Evolutionary conservation across 2,329 filamentous ascomycete genomes (phyloP), one percentile per base, ranked within the genome.

Genomic region (Rutstroemia sp.): DNA sequence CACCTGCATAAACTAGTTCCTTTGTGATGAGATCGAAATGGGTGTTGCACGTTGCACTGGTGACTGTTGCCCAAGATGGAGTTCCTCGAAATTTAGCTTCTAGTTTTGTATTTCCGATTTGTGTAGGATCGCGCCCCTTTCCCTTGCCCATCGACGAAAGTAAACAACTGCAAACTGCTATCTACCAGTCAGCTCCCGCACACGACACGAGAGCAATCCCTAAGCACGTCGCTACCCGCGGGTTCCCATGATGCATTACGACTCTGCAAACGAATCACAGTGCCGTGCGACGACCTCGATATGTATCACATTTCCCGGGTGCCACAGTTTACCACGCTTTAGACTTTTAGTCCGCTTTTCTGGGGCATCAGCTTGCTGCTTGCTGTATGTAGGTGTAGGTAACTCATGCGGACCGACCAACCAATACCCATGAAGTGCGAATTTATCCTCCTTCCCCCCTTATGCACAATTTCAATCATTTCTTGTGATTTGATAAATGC

Each of bases 391-490:
- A n/a, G 39, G 17, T n/a, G n/a, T 39, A 41, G 16, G 39, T 5
- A 7, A 41, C 14, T 23, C 23, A 41, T 41, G 17, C 17, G 39
- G 19, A 48, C 42, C 21, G 25, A 30, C 44, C 51, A 54, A 54
- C 30, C 51, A 48, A 21, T 30, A 48, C 51, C 44, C 30, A 54
- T 54, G 44, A 17, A 14, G 10, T 12, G 17, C 17, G 39, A 41
- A 41, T 51, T 49, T 48, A 37, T 47, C 46, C 48, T 51, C 47
- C 53, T 48, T 48, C 42, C 48, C 46, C 48, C 54, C 46, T 61
- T 57, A 63, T 63, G 61, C 63, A 61, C 48, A 57, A 57, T 54
- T 6, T 46, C 46, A 61, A 61, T 64, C 60, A 58, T 59, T 23
- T 34, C 45, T 41, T 42, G 34, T 55, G n/a, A 63, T 62, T 63